Evolutionary conservation across 306 rosid genomes (phyloP), one percentile per base, ranked within the genome.

Genomic region (Lathyrus aphaca): DNA sequence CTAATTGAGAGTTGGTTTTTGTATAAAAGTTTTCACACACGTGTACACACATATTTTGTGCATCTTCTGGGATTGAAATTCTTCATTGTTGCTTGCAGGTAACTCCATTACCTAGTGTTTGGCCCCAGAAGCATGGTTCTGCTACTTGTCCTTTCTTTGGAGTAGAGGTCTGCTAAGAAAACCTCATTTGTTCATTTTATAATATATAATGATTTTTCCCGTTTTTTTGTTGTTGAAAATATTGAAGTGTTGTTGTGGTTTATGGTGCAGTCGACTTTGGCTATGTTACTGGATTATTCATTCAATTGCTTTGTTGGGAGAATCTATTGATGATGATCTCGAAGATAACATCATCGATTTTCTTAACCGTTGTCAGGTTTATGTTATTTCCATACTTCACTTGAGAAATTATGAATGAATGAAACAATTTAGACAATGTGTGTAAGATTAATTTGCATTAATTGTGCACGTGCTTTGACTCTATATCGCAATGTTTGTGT

Each of bases 21-120:
- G 50, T 10, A 29, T 56, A 12, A n/a, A 25, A 66, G 43, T 56
- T 43, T 16, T 71, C 0, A 19, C 23, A 3, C 2, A 15, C 5
- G 6, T 1, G 1, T 23, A 44, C 29, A 10, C 44, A 46, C 71
- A 30, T 27, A 17, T 17, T 38, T 10, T 61, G 15, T 38, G 30
- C 30, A 38, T 38, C 29, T 59, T 40, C 39, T 64, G 63, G 25
- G 71, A 61, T 67, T 78, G 15, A 67, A 37, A 55, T 65, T 68
- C 44, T 17, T 69, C 19, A 10, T 43, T 70, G 59, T 69, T 71
- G 46, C 68, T 81, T 71, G 77, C 89, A 91, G 99, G 88, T 94
- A 57, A 91, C 99, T 61, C 97, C 99, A 12, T 65, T 94, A 59
- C 97, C 99, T 1, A 97, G 99, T 68, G 96, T 95, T 67, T 94